phyloP scores from a whole-genome alignment of 2,329 filamentous ascomycete species.

The Xylaria polymorpha region DNA sequence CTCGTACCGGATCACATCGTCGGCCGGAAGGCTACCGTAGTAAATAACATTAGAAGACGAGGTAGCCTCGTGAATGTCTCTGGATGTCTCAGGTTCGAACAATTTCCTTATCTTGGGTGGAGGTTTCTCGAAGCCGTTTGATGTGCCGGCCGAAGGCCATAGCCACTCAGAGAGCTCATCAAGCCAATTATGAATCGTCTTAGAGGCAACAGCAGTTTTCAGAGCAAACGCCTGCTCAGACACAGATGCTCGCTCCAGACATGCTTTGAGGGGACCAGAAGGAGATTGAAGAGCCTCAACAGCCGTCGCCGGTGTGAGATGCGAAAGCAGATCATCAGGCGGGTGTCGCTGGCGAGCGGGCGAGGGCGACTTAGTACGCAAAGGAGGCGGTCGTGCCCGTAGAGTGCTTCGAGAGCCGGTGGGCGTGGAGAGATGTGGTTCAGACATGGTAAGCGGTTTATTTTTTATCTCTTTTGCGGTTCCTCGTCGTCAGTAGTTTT shows the following conservation, averaged over 20 bases:
- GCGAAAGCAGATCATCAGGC: constrained; percentile 69
- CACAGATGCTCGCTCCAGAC: constrained; percentile 71
- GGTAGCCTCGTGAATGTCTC: constrained; percentile 44
- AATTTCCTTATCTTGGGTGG: constrained; percentile 55
- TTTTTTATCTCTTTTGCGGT: constrained; percentile 42
- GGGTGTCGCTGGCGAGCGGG: constrained; percentile 59
- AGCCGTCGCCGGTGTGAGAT: constrained; percentile 70
- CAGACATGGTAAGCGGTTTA: constrained; percentile 46
- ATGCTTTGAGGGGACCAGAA: constrained; percentile 64
- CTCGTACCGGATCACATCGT: constrained; percentile 76
- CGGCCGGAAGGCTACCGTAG: constrained; percentile 76
- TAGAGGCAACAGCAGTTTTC: constrained; percentile 75
- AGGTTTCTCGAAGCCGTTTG: constrained; percentile 66
- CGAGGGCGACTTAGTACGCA: constrained; percentile 56
- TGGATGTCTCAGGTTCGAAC: constrained; percentile 43
- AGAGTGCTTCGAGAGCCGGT: constrained; percentile 53
- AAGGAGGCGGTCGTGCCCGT: constrained; percentile 56
- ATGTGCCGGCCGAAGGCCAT: constrained; percentile 64
- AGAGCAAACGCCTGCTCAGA: constrained; percentile 78
- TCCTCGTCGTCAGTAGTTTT: constrained; percentile 33
- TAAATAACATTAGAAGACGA: constrained; percentile 57
- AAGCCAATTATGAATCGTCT: constrained; percentile 78
- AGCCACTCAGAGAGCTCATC: constrained; percentile 73
- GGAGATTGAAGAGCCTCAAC: constrained; percentile 69
- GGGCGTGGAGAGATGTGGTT: constrained; percentile 51